Evolutionary conservation across 805 yeast species (phyloP), one percentile per base, ranked within the genome.

Genomic region (Kuraishia piskuri): DNA sequence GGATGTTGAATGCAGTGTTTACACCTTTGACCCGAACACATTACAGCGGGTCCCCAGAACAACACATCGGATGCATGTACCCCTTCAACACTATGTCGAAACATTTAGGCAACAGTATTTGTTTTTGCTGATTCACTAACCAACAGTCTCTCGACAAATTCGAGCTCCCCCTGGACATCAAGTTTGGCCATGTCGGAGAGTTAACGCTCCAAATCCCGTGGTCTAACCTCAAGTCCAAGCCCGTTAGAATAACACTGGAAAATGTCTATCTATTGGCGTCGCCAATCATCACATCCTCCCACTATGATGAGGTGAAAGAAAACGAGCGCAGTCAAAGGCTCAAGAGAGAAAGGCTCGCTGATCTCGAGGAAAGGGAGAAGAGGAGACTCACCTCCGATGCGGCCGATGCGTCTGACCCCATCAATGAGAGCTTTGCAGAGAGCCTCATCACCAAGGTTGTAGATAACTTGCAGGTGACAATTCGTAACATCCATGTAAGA

Each of bases 161-260:
- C 58, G 82, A 87, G 57, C 70, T 95, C 44, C 99, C 99, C 1
- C 70, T 94, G 40, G 88, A 91, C 65, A 92, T 95, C 14, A 79
- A 81, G 56, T 87, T 86, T 64, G 99, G 99, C 46, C 90, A 88
- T 63, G 68, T 94, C 54, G 99, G 98, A 1, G 88, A 86, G 59
- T 75, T 94, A 57, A 86, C 96, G 0, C 71, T 94, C 53, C 96
- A 88, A 64, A 92, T 94, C 44, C 99, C 99, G 0, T 95, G 98
- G 97, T 86, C 97, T 1, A 94, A 90, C 63, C 73, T 95, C 58
- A 91, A 91, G 64, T 84, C 88, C 21, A 88, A 91, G 62, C 98
- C 99, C 0, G 98, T 92, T 7, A 89, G 88, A 65, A 80, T 94
- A 14, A 73, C 81, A 12, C 86, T 94, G 55, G 92, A 94, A 60